Evolutionary conservation across 257 asterid species (phyloP).

Genomic region (Solanum microdontum): DNA sequence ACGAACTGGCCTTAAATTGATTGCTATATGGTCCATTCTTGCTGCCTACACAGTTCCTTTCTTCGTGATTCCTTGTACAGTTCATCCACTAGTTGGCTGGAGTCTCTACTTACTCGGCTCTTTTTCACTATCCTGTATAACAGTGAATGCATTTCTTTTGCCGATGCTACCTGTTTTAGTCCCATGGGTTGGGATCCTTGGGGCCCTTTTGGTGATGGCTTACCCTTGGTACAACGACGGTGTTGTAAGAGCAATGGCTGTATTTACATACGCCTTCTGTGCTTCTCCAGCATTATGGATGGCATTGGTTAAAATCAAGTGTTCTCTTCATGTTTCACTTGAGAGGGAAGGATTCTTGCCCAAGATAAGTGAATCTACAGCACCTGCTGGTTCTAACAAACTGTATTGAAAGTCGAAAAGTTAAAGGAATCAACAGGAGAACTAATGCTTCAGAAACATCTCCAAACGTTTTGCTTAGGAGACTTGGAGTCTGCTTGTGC

Average conservation of each 20-base stretch:
- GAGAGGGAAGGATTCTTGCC: slow-evolving; percentile 60
- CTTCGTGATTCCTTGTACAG: slow-evolving; percentile 41
- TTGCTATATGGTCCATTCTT: slow-evolving; percentile 48
- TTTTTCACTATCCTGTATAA: slow-evolving; percentile 31
- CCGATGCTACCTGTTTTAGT: slow-evolving; percentile 41
- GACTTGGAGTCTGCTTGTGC: neutral
- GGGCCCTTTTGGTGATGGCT: slow-evolving; percentile 56
- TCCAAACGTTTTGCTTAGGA: neutral
- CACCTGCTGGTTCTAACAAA: slow-evolving; percentile 42
- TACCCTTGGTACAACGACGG: slow-evolving; percentile 59
- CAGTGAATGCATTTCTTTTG: slow-evolving; percentile 33
- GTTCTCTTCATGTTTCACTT: slow-evolving; percentile 38
- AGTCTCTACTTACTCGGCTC: slow-evolving; percentile 49
- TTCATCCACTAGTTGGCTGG: slow-evolving; percentile 71
- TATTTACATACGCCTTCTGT: slow-evolving; percentile 51
- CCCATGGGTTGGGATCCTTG: slow-evolving; percentile 46
- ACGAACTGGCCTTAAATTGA: slow-evolving; percentile 40
- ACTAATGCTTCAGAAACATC: neutral
- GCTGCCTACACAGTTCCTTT: slow-evolving; percentile 49
- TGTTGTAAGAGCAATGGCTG: slow-evolving; percentile 48
- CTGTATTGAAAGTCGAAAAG: slow-evolving; percentile 16
- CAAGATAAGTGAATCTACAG: slow-evolving; percentile 28
- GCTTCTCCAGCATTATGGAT: slow-evolving; percentile 42
- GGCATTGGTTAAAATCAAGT: slow-evolving; percentile 26
- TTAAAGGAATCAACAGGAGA: neutral